Base-by-base conservation (phyloP, 352 stramenopile genomes). In the Globisporangium perplexum region DNA sequence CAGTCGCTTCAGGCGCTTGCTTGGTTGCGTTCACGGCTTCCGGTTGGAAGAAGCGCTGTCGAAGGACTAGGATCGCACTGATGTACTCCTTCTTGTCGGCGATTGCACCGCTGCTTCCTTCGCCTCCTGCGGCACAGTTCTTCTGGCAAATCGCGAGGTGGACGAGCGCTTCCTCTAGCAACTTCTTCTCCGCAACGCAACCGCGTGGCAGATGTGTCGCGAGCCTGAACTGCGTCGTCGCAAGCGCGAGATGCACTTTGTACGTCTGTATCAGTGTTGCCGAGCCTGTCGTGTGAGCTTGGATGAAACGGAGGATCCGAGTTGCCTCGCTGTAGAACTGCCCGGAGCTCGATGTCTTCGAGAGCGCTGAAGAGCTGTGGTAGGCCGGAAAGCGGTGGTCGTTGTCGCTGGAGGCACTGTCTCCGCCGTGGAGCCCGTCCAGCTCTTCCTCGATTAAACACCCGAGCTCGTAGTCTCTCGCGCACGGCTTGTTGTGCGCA, bases 251-350 rank as follows among this genome's bases (percentile, higher is more conserved):
- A 38, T 69, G 50, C 15, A 83, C 47, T 4, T 41, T 50, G 53
- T 39, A 31, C 4, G 65, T 41, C 47, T 65, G 54, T 0, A 61
- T 66, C 11, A 57, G 61, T 0, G 59, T 18, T 17, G 44, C 57
- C 44, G 46, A 7, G 6, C n/a, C 39, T 14, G 18, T 2, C 5
- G 24, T 3, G 14, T 62, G 52, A 41, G 50, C n/a, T 12, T 74
- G 26, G 3, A 82, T 39, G 36, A 77, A 84, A 2, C 55, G 65
- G 26, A 71, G 74, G 47, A 86, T 77, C n/a, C 72, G 71, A 28
- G 71, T 72, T 5, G 75, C 69, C 39, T 87, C 78, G 23, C 71
- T 69, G 53, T 85, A 89, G 39, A 89, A 87, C 15, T 73, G 69
- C 1, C 63, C 57, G 14, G 71, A 60, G 1, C 44, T 49, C 11